phyloP scores from a whole-genome alignment of 1,284 basidiomycete genomes.

The Microbotryum saponariae region DNA sequence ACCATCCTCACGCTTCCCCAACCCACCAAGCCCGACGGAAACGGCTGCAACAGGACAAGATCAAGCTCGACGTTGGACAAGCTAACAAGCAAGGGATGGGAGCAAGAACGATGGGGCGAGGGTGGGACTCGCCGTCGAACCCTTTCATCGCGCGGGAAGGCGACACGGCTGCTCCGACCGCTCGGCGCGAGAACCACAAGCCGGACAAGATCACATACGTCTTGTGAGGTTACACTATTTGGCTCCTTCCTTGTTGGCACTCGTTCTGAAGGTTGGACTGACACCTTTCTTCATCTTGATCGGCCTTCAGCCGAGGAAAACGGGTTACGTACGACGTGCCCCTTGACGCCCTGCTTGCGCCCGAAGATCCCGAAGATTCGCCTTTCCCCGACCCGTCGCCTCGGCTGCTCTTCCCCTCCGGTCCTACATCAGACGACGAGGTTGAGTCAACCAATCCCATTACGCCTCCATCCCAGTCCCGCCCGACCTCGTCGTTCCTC shows the following conservation, averaged over 20 bases:
- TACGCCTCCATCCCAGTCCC: background rate
- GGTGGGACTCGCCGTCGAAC: background rate
- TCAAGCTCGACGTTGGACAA: background rate
- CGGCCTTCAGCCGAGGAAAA: background rate
- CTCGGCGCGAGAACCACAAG: background rate
- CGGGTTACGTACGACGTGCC: conserved; percentile 1
- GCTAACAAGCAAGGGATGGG: background rate
- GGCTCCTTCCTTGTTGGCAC: background rate
- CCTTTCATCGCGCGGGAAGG: conserved; percentile 1
- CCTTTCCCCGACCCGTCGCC: background rate
- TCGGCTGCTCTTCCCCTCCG: background rate
- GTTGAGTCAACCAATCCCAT: background rate
- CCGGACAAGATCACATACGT: conserved; percentile 1
- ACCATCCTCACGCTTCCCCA: background rate
- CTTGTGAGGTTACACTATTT: background rate
- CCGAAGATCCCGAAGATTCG: background rate
- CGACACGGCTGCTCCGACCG: background rate
- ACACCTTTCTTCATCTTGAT: background rate
- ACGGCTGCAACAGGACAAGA: background rate
- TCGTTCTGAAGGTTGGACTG: background rate
- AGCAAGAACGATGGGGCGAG: background rate
- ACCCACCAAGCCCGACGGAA: background rate
- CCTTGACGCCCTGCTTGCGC: background rate
- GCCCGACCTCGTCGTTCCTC: conserved; percentile 1
- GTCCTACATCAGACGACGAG: background rate